Base-by-base conservation (phyloP, 2,329 filamentous ascomycete genomes). In the Sporothrix inflata region DNA sequence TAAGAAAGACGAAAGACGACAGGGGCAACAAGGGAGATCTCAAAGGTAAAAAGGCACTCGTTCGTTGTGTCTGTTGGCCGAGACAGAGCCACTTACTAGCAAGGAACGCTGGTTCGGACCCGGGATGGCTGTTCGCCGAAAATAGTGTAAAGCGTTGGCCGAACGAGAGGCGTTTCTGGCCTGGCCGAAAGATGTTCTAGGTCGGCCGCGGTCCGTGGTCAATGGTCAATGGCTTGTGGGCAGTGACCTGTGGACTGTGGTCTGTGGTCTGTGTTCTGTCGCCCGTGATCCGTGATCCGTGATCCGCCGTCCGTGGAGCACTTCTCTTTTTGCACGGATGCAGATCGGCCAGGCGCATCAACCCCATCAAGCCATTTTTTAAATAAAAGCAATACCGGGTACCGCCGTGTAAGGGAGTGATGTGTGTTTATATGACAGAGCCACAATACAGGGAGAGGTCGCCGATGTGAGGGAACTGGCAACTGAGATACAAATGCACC, bases 21-120 rank as follows among this genome's bases (percentile, higher is more conserved):
- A 30, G 53, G 53, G 53, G 27, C 53, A 57, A 57, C 53, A 57
- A 57, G 53, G 53, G 27, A 57, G 27, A 57, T 57, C 53, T 34
- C 34, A 16, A 57, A 34, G 27, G 53, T 24, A 27, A 57, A 16
- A n/a, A n/a, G n/a, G n/a, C n/a, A n/a, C n/a, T n/a, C n/a, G n/a
- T n/a, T n/a, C n/a, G n/a, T n/a, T n/a, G 27, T 57, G 14, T 34
- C 53, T 57, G 49, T 24, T 24, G 24, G 14, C 53, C 1, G 45
- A 47, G 45, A 47, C n/a, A 47, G 45, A 47, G 45, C 16, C 2
- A 1, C 11, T 47, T 47, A 47, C 16, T 47, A 47, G 45, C 45
- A 47, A 47, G 12, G 14, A 19, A 47, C 45, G 5, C 45, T 19
- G 5, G 14, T 47, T 47, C n/a, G 45, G 45, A 12, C 45, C 53